Base-by-base conservation (phyloP, 345 rosid genomes). In the Linum lewisii region DNA sequence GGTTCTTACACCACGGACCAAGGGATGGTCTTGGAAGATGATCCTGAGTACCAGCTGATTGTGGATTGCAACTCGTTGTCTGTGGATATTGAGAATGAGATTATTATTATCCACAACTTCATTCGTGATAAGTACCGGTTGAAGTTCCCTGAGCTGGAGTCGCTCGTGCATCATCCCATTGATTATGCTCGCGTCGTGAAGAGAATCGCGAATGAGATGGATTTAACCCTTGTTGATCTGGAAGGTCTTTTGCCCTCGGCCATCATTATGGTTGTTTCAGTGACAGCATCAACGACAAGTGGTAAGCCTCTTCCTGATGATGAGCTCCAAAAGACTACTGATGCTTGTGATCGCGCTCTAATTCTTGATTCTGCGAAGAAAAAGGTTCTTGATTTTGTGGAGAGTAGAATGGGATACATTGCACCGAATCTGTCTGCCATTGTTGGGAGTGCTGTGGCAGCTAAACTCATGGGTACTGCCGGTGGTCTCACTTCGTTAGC, bases 381-480 rank as follows among this genome's bases (percentile, higher is more conserved):
- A 71, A 83, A 81, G 75, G 95, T 93, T 57, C 88, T 88, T 71
- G 97, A 93, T 75, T 92, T 93, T 70, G 97, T 93, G 47, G 97
- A 93, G 67, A 83, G 88, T 66, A 81, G 91, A 74, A 93, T 87
- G 99, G 97, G 95, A 24, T 83, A 87, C 70, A 93, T 89, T 21
- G 99, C 99, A 0, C 98, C 98, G 4, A 88, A 92, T 67, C 87
- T 92, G 63, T 92, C 95, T 11, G 72, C 96, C 42, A 84, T 92
- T 66, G 95, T 86, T 9, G 98, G 98, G 16, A 92, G 93, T 65
- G 96, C 98, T 70, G 95, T 86, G 65, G 96, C 98, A 14, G 97
- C 97, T 21, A 93, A 93, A 73, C 92, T 93, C 21, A 89, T 89
- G 94, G 97, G 96, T 9, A 92, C 88, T 10, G 97, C 99, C 62